A percentile compares a stretch with the other conserved stretches of the same genome.
Evolutionary conservation across 2,329 filamentous ascomycete genomes (phyloP).

Genomic region (Talaromyces verruculosus): DNA sequence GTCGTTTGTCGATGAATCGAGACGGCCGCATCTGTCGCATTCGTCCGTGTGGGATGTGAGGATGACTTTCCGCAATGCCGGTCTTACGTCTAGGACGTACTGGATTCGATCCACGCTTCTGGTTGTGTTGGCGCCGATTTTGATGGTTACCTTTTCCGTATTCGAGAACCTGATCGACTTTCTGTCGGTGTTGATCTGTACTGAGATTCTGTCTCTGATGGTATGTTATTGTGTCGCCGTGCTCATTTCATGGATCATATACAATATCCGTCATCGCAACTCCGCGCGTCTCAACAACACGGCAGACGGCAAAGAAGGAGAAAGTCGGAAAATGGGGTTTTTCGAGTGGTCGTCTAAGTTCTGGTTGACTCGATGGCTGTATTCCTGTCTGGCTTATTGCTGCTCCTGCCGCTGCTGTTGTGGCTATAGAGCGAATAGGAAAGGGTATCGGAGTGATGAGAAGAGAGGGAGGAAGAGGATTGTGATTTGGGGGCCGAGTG

Average conservation of each 20-base stretch:
- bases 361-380: slow-evolving; percentile 14
- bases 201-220: background rate
- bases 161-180: background rate
- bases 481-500: slow-evolving; percentile 20
- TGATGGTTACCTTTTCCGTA: slow-evolving; percentile 3
- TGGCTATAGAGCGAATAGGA: background rate
- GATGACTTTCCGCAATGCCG: background rate
- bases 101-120: slow-evolving; percentile 12
- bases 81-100: slow-evolving; percentile 10
- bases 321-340: background rate
- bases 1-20: background rate
- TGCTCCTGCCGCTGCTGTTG: background rate
- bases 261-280: background rate
- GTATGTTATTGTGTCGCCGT: slow-evolving; percentile 5
- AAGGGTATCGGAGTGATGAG: background rate
- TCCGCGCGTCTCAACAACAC: background rate
- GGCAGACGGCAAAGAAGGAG: background rate
- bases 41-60: background rate
- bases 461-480: slow-evolving; percentile 1
- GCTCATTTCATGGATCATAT: slow-evolving; percentile 9
- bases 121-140: slow-evolving; percentile 8
- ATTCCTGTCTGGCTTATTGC: background rate
- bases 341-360: slow-evolving; percentile 16
- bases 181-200: background rate
- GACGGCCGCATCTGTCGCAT: background rate